These are phyloP conservation scores for Thecaphora frezii DNA, from an alignment of 1,284 basidiomycete genomes.

Conservation along the genomic window DNA sequence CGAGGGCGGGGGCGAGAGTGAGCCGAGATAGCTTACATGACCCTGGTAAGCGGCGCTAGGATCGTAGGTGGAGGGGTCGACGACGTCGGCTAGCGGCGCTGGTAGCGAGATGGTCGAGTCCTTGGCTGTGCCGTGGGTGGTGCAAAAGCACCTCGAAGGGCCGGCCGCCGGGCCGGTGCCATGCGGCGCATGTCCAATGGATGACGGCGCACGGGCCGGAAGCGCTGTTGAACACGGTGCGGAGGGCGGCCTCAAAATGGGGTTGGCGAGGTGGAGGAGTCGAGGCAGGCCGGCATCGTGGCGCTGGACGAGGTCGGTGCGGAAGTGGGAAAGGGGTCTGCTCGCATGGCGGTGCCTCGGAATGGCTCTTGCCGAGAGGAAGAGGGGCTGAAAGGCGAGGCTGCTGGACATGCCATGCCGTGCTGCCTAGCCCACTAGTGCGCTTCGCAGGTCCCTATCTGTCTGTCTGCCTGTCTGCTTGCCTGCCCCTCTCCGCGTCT, in stretches of 20 bases:
- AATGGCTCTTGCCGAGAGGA: neutral
- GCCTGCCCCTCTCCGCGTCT: too few relatives aligned
- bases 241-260: too few relatives aligned
- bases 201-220: too few relatives aligned
- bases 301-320: neutral
- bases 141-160: slow-evolving; percentile 32
- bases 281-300: too few relatives aligned
- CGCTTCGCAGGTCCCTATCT: neutral
- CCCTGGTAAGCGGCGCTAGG: neutral
- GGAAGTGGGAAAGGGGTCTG: neutral
- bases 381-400: slow-evolving; percentile 1
- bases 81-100: neutral
- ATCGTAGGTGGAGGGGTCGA: neutral
- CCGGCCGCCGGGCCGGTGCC: slow-evolving; percentile 8
- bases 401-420: slow-evolving; percentile 3
- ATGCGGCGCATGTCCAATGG: slow-evolving; percentile 28
- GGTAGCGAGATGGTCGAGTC: slow-evolving; percentile 11
- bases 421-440: neutral
- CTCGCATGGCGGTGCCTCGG: neutral
- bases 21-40: too few relatives aligned
- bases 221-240: too few relatives aligned
- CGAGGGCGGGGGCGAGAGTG: neutral
- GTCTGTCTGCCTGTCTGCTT: too few relatives aligned
- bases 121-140: slow-evolving; percentile 9
- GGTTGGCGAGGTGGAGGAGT: too few relatives aligned